Conservation (phyloP, 768 basidiomycete species). For the Chalciporus chontae region DNA sequence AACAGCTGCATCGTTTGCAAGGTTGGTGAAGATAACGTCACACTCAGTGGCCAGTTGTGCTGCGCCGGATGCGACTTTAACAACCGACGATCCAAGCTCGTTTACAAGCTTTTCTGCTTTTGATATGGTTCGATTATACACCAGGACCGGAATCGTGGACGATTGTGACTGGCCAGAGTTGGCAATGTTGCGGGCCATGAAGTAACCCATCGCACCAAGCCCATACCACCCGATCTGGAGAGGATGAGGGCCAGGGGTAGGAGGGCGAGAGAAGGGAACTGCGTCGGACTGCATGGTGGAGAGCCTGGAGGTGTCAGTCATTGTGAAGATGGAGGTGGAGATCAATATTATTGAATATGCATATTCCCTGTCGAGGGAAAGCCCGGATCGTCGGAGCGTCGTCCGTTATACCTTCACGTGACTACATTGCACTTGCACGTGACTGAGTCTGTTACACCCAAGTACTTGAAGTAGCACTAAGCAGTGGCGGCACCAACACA, state of each 20-base stretch:
- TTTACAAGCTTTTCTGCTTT: slow-evolving; percentile 57
- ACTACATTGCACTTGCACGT: slow-evolving; percentile 6
- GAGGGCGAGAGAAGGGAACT: slow-evolving; percentile 57
- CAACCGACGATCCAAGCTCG: slow-evolving; percentile 51
- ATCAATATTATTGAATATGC: too few species aligned
- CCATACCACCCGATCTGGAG: slow-evolving; percentile 44
- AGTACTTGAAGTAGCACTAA: too few species aligned
- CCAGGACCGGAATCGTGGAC: slow-evolving; percentile 50
- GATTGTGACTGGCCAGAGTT: slow-evolving; percentile 40
- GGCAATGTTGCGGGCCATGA: slow-evolving; percentile 81
- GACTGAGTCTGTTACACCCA: too few species aligned
- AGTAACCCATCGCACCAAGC: slow-evolving; percentile 67
- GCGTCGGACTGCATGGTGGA: slow-evolving; percentile 11
- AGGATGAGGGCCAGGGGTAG: slow-evolving; percentile 42
- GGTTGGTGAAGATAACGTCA: slow-evolving; percentile 74
- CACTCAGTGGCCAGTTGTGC: slow-evolving; percentile 61
- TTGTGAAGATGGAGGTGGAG: not conserved
- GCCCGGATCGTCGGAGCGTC: not conserved
- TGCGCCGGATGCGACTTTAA: slow-evolving; percentile 53
- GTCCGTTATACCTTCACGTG: not conserved
- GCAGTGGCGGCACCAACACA: not conserved
- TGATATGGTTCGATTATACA: slow-evolving; percentile 71
- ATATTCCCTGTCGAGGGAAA: too few species aligned
- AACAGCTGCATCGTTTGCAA: slow-evolving; percentile 70
- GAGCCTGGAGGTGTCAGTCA: slow-evolving; percentile 4